Evolutionary conservation across 257 asterid genomes (phyloP).

Genomic region (Ehretia macrophylla): DNA sequence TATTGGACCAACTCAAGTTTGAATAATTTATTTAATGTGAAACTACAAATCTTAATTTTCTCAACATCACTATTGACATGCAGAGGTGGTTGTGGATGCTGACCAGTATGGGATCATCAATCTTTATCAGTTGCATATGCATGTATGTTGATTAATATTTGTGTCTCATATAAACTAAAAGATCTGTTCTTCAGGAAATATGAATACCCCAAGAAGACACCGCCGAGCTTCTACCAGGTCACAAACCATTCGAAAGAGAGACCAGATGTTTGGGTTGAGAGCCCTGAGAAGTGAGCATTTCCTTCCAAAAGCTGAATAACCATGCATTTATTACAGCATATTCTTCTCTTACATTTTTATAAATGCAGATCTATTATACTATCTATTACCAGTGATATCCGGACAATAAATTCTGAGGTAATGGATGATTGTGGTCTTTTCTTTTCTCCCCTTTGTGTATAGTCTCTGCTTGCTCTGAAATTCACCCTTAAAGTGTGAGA

Average conservation of each 20-base stretch:
- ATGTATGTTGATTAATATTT: background rate
- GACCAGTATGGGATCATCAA: background rate
- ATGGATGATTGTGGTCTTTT: constrained; percentile 4
- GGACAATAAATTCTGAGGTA: constrained; percentile 97
- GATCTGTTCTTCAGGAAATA: constrained; percentile 47
- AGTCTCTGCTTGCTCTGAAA: background rate
- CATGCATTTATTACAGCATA: background rate
- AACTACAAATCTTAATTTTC: no score
- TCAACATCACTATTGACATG: no score
- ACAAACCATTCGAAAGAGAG: constrained; percentile 93
- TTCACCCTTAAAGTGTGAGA: background rate
- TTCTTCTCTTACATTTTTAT: constrained; percentile 24
- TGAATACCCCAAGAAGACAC: constrained; percentile 80
- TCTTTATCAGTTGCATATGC: no score
- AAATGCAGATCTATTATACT: constrained; percentile 74
- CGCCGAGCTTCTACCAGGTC: constrained; percentile 93
- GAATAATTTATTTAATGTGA: no score
- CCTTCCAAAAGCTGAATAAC: constrained; percentile 5
- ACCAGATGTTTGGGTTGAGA: constrained; percentile 98
- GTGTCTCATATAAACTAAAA: no score
- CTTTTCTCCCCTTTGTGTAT: constrained; percentile 2
- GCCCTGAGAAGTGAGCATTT: constrained; percentile 81
- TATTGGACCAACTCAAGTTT: background rate
- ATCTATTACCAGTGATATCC: constrained; percentile 93
- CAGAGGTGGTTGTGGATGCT: no score